Evolutionary conservation across 768 basidiomycete genomes (phyloP), one percentile per base, ranked within the genome.

Genomic region (Boletus rufocinnamomeus): DNA sequence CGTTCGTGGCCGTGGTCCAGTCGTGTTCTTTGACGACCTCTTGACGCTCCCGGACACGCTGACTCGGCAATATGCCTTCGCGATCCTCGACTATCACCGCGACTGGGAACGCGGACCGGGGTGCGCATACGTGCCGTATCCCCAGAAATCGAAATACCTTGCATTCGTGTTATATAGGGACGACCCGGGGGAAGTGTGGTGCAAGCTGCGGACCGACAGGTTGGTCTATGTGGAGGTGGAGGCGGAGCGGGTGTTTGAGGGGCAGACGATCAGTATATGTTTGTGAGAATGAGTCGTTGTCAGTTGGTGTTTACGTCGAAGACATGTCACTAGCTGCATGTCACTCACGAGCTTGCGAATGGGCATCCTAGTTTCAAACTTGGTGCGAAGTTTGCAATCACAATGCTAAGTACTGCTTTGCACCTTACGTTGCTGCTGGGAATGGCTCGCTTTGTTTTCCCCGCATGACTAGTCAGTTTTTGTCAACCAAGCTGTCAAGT

Each of bases 51-150:
- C 30, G 3, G 37, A 10, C 28, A 14, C 1, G 30, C 9, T 17
- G 6, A 9, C 21, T 9, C 35, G 37, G 35, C 41, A 57, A 17
- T 59, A 59, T 17, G 54, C 58, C 11, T 50, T 59, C 7, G 54
- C 58, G 14, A 21, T 57, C 34, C 55, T 60, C 19, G 59, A 60
- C 37, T 58, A 58, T 21, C 58, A 50, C n/a, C 55, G 58, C 27
- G 55, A 59, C 25, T 57, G 27, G 58, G 43, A 3, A 32, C 49
- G 48, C 21, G 49, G 58, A 8, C 23, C 30, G 8, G 59, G 59
- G 34, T 44, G 55, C 19, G 59, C 51, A 27, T 60, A 41, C 44
- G 41, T 60, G 23, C 59, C 49, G 11, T 59, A 50, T 27, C 14
- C 11, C 19, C 35, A 57, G 6, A 57, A 46, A 19, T 46, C 56